Percentiles rank a stretch among this genome's conserved stretches.
Conservation (phyloP, 2,329 filamentous ascomycete genomes). For the Microdochium paspali region DNA sequence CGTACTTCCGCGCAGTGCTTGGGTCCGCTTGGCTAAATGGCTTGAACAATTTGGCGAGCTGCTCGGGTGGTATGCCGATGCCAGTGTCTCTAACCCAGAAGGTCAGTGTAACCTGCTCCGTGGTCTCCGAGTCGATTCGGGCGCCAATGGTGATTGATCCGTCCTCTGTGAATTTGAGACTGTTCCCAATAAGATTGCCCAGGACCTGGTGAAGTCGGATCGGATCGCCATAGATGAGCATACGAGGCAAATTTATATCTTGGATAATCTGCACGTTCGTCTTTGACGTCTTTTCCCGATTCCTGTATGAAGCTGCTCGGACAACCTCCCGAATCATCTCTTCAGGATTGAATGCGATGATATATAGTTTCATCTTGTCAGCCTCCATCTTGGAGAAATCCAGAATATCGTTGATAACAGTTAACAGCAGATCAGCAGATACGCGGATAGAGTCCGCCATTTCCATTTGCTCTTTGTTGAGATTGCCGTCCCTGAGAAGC, state of each 20-base stretch:
- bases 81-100: conserved; percentile 87
- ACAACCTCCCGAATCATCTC: conserved; percentile 61
- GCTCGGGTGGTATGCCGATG: conserved; percentile 78
- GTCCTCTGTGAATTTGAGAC: conserved; percentile 84
- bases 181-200: conserved; percentile 84
- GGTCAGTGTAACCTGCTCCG: conserved; percentile 62
- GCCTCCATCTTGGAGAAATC: conserved; percentile 94
- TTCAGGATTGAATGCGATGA: conserved; percentile 57
- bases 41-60: conserved; percentile 77
- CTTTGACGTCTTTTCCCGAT: conserved; percentile 51
- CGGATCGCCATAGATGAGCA: conserved; percentile 60
- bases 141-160: conserved; percentile 81
- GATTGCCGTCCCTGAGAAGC: conserved; percentile 64
- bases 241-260: conserved; percentile 65
- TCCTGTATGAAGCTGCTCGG: conserved; percentile 56
- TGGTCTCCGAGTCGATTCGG: conserved; percentile 60
- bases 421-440: conserved; percentile 77
- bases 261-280: conserved; percentile 55
- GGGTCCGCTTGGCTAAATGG: conserved; percentile 91
- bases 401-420: conserved; percentile 92
- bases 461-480: conserved; percentile 70
- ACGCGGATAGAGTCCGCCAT: conserved; percentile 82
- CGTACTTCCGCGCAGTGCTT: conserved; percentile 83
- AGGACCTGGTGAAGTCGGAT: conserved; percentile 59
- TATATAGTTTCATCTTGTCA: conserved; percentile 74